These are phyloP conservation scores for Alternaria gaisen DNA, from an alignment of 2,329 filamentous ascomycete genomes.

Conservation along the genomic window DNA sequence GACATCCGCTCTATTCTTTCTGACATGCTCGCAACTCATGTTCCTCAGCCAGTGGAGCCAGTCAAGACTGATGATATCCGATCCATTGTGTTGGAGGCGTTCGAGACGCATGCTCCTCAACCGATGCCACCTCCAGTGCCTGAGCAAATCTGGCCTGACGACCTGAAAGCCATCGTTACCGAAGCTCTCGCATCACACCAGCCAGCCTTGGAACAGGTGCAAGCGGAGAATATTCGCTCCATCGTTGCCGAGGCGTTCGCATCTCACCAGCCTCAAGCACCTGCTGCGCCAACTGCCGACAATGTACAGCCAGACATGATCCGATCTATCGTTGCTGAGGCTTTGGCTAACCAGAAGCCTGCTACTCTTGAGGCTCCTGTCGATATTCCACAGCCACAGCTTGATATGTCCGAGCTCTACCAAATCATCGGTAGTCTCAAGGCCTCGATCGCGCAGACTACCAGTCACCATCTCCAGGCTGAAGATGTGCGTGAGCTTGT, in stretches of 20 bases:
- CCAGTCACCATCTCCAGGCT: constrained; percentile 55
- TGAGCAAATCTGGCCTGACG: constrained; percentile 44
- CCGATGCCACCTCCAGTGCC: constrained; percentile 34
- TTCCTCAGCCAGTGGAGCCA: constrained; percentile 24
- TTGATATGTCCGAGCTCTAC: constrained; percentile 56
- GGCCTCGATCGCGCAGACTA: constrained; percentile 57
- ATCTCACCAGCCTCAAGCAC: constrained; percentile 31
- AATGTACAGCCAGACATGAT: constrained; percentile 46
- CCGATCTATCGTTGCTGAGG: constrained; percentile 47
- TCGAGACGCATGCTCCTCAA: constrained; percentile 40
- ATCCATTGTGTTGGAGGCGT: constrained; percentile 41
- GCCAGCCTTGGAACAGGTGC: constrained; percentile 26
- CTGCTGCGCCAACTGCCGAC: constrained; percentile 31
- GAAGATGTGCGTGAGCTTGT: constrained; percentile 53
- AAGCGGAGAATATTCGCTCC: constrained; percentile 37
- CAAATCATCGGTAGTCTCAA: constrained; percentile 59
- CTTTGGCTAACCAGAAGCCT: constrained; percentile 44
- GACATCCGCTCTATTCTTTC: constrained; percentile 40
- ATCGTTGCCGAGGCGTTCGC: constrained; percentile 41
- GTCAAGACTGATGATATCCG: constrained; percentile 36
- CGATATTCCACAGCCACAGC: constrained; percentile 47
- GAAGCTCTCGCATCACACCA: constrained; percentile 65
- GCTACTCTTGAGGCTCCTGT: constrained; percentile 41
- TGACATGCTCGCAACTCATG: constrained; percentile 31
- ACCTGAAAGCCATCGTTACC: constrained; percentile 65